These are phyloP conservation scores for Yarrowia phangngaensis DNA, from an alignment of 805 yeast genomes.

Conservation along the genomic window DNA sequence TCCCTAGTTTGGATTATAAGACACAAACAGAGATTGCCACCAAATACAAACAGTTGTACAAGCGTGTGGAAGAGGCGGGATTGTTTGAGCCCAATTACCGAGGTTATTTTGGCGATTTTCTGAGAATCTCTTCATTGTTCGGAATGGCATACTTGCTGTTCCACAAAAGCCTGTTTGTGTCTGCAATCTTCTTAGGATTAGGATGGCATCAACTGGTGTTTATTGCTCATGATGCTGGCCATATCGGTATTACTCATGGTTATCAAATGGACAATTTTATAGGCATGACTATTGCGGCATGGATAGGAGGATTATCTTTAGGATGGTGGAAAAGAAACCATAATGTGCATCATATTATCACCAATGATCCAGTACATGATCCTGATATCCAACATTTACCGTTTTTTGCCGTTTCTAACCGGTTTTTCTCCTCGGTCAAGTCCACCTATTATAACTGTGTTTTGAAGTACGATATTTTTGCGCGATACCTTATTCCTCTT, in stretches of 20 bases:
- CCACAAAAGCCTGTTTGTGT: conserved; percentile 43
- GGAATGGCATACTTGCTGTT: conserved; percentile 50
- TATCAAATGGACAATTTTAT: conserved; percentile 70
- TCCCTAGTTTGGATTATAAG: conserved; percentile 63
- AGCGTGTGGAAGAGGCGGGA: conserved; percentile 52
- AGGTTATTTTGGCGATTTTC: conserved; percentile 64
- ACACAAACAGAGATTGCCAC: conserved; percentile 58
- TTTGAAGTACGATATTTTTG: conserved; percentile 64
- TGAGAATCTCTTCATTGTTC: conserved; percentile 56
- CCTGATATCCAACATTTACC: conserved; percentile 94
- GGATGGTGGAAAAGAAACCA: conserved; percentile 97
- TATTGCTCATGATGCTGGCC: conserved; percentile 89
- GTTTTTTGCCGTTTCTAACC: conserved; percentile 77
- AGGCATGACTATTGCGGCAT: conserved; percentile 71
- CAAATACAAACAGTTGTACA: conserved; percentile 61
- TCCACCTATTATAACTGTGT: conserved; percentile 74
- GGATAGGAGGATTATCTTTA: conserved; percentile 78
- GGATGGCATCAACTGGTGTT: conserved; percentile 90
- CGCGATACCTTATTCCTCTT: conserved; percentile 54
- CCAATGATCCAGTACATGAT: conserved; percentile 92
- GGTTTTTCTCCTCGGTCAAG: conserved; percentile 63
- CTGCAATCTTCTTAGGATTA: conserved; percentile 65
- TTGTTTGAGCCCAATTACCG: conserved; percentile 70
- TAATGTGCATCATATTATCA: conserved; percentile 84
- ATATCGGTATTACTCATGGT: conserved; percentile 74